Base-by-base conservation (phyloP, 768 basidiomycete species). In the Pisolithus orientalis region DNA sequence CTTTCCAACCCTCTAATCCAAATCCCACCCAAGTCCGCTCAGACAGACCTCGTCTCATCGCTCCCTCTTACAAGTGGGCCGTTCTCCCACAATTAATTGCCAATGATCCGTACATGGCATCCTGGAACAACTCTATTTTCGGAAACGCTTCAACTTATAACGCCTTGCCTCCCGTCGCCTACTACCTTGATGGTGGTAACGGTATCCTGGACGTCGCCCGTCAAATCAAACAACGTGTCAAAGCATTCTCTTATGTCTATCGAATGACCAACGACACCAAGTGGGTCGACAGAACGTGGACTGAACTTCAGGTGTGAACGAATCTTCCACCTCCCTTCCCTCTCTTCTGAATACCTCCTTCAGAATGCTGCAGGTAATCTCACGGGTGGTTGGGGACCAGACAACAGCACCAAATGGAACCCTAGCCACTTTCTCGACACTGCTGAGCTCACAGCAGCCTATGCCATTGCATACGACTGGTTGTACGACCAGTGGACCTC, bases 401-500 rank as follows among this genome's bases (percentile, higher is more conserved):
- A 70, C 50, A 72, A 72, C 49, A 73, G 73, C 51, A 77, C 80
- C 51, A 82, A 74, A 62, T 99, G 95, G 96, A 96, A 98, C 71
- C 75, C 84, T 5, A 56, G 44, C 1, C 96, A 99, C 70, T 98
- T 97, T 80, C 84, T 98, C 44, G 95, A 95, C 66, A 73, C 81
- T 17, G 94, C 85, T n/a, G 95, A 97, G 68, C 77, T 96, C 57
- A 83, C 83, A 16, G 83, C 87, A 25, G 94, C 91, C 5, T 98
- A 85, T 62, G 96, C 79, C 29, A 87, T 94, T 56, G 95, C 86
- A 1, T 99, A 98, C 61, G 96, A 99, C 64, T 99, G 96, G 96
- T 64, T 98, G 31, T 86, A 96, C 67, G 87, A 93, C 50, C 73
- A 78, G 49, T 95, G 87, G 90, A 80, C 80, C 13, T 71, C 77